A percentile compares a stretch with the other conserved stretches of the same genome.
Evolutionary conservation across 768 basidiomycete genomes (phyloP).

Genomic region (Phaeotremella skinneri): DNA sequence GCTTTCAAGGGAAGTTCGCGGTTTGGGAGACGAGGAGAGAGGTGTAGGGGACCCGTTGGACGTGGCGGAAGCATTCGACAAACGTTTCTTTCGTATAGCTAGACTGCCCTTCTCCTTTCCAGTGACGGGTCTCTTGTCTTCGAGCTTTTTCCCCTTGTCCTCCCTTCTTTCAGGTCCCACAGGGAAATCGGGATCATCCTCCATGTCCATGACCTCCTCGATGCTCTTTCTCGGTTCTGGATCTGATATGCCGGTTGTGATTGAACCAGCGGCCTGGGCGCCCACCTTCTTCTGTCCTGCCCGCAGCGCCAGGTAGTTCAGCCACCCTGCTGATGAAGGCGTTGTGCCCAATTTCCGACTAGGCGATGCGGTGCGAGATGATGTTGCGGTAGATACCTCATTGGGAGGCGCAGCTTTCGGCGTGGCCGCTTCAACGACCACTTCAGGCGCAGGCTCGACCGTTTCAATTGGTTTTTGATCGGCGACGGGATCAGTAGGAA

Average conservation of each 20-base stretch:
- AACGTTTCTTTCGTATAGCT: constrained; percentile 24
- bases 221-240: not conserved
- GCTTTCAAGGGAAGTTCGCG: constrained; percentile 10
- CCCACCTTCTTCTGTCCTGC: constrained; percentile 34
- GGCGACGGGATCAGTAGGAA: constrained; percentile 13
- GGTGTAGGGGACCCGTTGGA: constrained; percentile 20
- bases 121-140: not conserved
- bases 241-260: not conserved
- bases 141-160: constrained; percentile 7
- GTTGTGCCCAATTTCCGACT: constrained; percentile 8
- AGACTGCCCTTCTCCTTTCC: not conserved
- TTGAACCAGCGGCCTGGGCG: constrained; percentile 7
- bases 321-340: constrained; percentile 33
- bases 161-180: constrained; percentile 3
- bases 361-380: not conserved
- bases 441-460: not conserved
- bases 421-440: not conserved
- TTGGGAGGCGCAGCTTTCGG: not conserved
- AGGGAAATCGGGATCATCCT: constrained; percentile 46
- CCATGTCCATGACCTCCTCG: constrained; percentile 45
- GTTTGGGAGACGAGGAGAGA: constrained; percentile 24
- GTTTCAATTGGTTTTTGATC: constrained; percentile 21
- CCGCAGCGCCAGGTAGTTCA: constrained; percentile 42
- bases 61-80: constrained; percentile 27
- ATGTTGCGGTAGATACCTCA: not conserved